These are phyloP conservation scores for Chamaenerion angustifolium DNA, from an alignment of 345 rosid genomes.

Conservation along the genomic window DNA sequence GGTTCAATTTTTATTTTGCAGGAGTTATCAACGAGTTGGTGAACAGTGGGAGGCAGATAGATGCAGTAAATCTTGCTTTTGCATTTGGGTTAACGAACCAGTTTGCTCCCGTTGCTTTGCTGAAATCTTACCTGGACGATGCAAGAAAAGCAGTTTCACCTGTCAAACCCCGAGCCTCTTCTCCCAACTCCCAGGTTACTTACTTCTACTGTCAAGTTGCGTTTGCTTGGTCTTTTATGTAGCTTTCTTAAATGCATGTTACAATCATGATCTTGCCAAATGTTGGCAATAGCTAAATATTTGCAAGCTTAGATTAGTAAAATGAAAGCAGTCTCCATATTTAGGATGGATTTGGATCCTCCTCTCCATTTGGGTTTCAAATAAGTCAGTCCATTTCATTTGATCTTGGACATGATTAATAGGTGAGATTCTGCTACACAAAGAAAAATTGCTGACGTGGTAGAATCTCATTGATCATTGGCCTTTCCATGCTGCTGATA, in stretches of 20 bases:
- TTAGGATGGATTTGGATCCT: too few relatives aligned
- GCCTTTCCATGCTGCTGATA: constrained; percentile 1
- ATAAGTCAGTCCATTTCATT: too few relatives aligned
- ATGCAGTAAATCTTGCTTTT: constrained; percentile 95
- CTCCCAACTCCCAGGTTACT: constrained; percentile 54
- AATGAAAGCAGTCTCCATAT: too few relatives aligned
- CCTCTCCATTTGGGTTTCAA: too few relatives aligned
- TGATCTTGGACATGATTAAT: too few relatives aligned
- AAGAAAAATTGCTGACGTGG: too few relatives aligned
- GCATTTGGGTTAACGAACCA: constrained; percentile 76
- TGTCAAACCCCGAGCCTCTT: constrained; percentile 44
- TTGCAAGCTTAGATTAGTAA: too few relatives aligned
- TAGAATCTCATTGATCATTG: background rate
- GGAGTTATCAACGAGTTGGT: constrained; percentile 77
- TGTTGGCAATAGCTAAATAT: too few relatives aligned
- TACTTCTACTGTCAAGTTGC: background rate
- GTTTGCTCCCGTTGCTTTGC: constrained; percentile 65
- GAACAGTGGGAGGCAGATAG: constrained; percentile 84
- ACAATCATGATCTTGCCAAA: too few relatives aligned
- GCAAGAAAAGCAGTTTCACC: constrained; percentile 55
- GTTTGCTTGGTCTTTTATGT: too few relatives aligned
- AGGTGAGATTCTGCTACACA: too few relatives aligned
- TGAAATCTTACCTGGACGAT: constrained; percentile 78
- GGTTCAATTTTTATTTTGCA: constrained; percentile 9
- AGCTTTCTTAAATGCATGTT: too few relatives aligned